Base-by-base conservation (phyloP, 2,329 filamentous ascomycete genomes). In the Xylariaceae sp. region DNA sequence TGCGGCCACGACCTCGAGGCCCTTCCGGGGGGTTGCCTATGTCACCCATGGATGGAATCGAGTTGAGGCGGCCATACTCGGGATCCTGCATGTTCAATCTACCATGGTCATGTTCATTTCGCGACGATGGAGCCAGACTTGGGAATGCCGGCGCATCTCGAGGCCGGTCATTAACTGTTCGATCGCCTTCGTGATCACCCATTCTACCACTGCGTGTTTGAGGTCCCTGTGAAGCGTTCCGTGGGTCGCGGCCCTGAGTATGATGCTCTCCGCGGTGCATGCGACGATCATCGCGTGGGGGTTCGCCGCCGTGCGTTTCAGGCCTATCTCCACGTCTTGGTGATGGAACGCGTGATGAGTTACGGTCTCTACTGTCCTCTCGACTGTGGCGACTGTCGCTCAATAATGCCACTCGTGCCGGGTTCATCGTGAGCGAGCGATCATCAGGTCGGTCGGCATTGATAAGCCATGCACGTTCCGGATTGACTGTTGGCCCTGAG, bases 41-140 rank as follows among this genome's bases (percentile, higher is more conserved):
- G 71, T 71, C 77, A 34, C 68, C 67, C 37, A 77, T 71, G 23
- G 76, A 75, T 53, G 78, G 75, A 53, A 80, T 77, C 1, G 80
- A 74, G 62, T 83, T 86, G 52, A 88, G 75, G 1, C 85, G 82
- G 34, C 85, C 85, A 66, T 87, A 87, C 58, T 82, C 84, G 13
- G 82, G 81, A 69, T 88, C 84, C 64, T 84, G 80, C 61, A 82
- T 79, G 57, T 75, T 76, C 17, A 78, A 66, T 62, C 79, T 75
- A 44, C 77, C 76, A 64, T 82, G 78, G 51, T 85, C 81, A 2
- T 74, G 65, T 35, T 86, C 83, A 1, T 72, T 70, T 45, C 76
- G 76, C 23, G 74, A 60, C 30, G 58, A 44, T 53, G 69, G 54
- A 51, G 71, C 61, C 39, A 70, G 75, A 47, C 67, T 73, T 64